Evolutionary conservation across 371 early-diverging fungal species (phyloP), one percentile per base, ranked within the genome.

Genomic region (Saksenaea vasiformis): DNA sequence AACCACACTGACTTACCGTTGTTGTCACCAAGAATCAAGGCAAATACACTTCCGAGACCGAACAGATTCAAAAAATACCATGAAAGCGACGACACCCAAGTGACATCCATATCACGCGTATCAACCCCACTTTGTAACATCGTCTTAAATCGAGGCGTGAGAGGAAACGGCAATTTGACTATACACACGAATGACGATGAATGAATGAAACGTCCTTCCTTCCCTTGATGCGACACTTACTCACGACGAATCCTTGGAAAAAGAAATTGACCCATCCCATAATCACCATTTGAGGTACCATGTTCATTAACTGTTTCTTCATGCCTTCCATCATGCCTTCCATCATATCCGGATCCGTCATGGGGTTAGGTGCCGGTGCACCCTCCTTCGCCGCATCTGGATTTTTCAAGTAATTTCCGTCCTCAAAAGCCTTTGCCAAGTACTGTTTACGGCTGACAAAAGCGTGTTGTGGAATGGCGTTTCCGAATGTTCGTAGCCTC

Each of bases 261-360:
- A 98, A 98, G 76, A 93, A 96, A 67, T 94, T 94, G 80, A 98
- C 92, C 97, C 97, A 98, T 19, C 91, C 92, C 98, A 98, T 98
- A 75, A 98, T 98, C 14, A 98, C 72, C 63, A 95, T 96, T 79
- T 98, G 98, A 28, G 98, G 98, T 26, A 98, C 89, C 78, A 98
- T 91, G 82, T 94, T 96, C 64, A 88, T 90, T 83, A 98, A 86
- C 79, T 95, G 95, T 73, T 95, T 93, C 84, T 97, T 98, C 94
- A 98, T 91, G 66, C 93, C 93, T 39, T 95, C 96, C 95, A 95
- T 97, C 95, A 97, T 96, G 64, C 83, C 85, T 69, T 96, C 96
- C 93, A 98, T 95, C 72, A 86, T 88, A 64, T 87, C 91, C 1
- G 98, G 97, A 76, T 98, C 92, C 44, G 89, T 73, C 95, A 98